Evolutionary conservation across 2,329 filamentous ascomycete species (phyloP).

Genomic region (Aspergillus proliferans): DNA sequence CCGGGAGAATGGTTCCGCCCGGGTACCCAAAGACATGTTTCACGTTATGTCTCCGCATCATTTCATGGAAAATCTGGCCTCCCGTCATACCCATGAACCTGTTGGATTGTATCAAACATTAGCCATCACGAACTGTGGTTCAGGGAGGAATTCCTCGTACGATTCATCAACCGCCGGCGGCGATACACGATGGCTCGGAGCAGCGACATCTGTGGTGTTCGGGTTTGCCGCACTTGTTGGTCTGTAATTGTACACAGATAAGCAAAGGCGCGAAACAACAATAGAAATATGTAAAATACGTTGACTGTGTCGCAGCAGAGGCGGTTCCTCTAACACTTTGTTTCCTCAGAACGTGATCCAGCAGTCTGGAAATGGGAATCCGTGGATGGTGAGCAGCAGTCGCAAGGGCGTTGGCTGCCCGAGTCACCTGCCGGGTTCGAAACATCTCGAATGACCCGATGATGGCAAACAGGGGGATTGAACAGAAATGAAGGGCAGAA

Average conservation of each 20-base stretch:
- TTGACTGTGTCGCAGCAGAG: not conserved
- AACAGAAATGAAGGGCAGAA: no score
- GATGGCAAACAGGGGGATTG: not conserved
- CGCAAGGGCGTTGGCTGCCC: not conserved
- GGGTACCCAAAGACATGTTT: conserved; percentile 88
- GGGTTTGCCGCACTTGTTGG: not conserved
- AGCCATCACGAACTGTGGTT: not conserved
- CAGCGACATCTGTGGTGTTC: not conserved
- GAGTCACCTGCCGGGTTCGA: not conserved
- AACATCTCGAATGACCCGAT: not conserved
- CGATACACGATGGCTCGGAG: not conserved
- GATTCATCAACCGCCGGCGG: not conserved
- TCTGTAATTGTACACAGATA: not conserved
- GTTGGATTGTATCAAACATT: not conserved
- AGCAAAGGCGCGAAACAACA: not conserved
- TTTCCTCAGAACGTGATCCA: not conserved
- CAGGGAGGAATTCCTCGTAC: not conserved
- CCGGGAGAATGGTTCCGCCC: conserved; percentile 85
- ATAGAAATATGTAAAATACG: not conserved
- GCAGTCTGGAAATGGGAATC: not conserved
- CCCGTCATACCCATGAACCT: conserved; percentile 83
- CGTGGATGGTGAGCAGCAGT: not conserved
- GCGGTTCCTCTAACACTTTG: not conserved
- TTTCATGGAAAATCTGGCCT: conserved; percentile 89
- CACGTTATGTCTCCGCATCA: conserved; percentile 81